Conservation (phyloP, 2,329 filamentous ascomycete genomes). For the Alternaria triticina region DNA sequence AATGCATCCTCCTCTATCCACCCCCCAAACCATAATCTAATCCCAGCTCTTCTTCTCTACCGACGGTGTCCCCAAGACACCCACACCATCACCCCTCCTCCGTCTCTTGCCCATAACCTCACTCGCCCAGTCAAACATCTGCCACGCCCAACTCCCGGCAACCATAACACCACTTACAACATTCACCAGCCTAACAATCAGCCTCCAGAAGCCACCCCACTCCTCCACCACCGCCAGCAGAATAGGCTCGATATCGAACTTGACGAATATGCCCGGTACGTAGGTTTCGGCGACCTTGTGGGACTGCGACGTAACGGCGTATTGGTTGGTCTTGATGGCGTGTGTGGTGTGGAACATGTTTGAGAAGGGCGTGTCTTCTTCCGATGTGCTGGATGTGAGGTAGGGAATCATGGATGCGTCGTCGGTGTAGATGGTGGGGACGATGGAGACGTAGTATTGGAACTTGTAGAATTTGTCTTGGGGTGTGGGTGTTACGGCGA, state of each 20-base stretch:
- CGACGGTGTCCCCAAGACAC: conserved; percentile 52
- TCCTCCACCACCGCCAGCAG: conserved; percentile 84
- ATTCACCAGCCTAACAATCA: conserved; percentile 86
- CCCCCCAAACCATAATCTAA: neutral
- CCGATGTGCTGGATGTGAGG: conserved; percentile 45
- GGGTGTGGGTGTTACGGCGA: conserved; percentile 82
- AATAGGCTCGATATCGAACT: conserved; percentile 98
- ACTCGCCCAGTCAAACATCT: conserved; percentile 76
- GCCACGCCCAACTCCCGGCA: conserved; percentile 91
- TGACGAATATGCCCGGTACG: conserved; percentile 94
- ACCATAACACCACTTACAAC: conserved; percentile 90
- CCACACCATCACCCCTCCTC: conserved; percentile 52
- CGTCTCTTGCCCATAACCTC: conserved; percentile 55
- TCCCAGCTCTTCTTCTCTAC: conserved; percentile 24
- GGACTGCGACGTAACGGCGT: conserved; percentile 91
- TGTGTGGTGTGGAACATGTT: conserved; percentile 50
- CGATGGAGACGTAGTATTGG: conserved; percentile 96
- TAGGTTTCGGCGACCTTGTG: conserved; percentile 70
- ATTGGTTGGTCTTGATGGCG: conserved; percentile 92
- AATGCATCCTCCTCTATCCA: neutral
- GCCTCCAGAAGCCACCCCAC: conserved; percentile 73
- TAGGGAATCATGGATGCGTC: conserved; percentile 56
- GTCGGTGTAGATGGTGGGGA: conserved; percentile 86
- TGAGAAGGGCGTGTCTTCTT: conserved; percentile 40
- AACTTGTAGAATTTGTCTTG: conserved; percentile 87